phyloP scores from a whole-genome alignment of 306 rosid species.

The Medicago truncatula region DNA sequence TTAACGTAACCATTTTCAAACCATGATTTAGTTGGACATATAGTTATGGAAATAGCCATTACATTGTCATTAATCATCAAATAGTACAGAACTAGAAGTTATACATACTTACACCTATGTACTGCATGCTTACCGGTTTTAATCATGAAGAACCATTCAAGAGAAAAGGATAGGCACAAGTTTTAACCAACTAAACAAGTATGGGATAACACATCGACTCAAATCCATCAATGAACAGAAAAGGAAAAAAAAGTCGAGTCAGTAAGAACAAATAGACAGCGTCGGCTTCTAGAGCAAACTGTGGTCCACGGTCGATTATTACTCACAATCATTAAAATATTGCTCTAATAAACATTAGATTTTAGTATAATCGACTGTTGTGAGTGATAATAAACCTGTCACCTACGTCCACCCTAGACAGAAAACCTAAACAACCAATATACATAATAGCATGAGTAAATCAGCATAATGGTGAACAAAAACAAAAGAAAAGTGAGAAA shows the following conservation, averaged over 20 bases:
- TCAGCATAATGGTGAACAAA: background rate
- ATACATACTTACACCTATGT: background rate
- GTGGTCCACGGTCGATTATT: background rate
- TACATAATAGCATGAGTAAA: conserved; percentile 11
- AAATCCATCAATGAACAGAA: background rate
- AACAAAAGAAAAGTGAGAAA: conserved; percentile 5
- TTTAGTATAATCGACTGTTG: background rate
- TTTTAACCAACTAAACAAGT: conserved; percentile 12
- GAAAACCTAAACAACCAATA: background rate
- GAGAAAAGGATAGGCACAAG: background rate
- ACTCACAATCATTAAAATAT: background rate
- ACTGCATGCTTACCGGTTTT: background rate
- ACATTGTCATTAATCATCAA: background rate
- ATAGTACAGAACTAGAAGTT: background rate
- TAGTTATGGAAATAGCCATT: background rate
- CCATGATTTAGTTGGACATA: conserved; percentile 10
- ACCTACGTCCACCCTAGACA: background rate
- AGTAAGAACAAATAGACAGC: conserved; percentile 8
- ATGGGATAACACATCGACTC: background rate
- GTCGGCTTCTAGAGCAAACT: background rate
- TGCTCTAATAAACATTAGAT: background rate
- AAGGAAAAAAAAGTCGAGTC: background rate
- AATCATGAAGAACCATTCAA: conserved; percentile 4
- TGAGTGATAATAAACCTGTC: background rate
- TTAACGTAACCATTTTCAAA: conserved; percentile 1